A percentile compares a stretch with the other conserved stretches of the same genome.
These are phyloP conservation scores for Dujonia santamariae DNA, from an alignment of 1,139 yeast genomes.

Conservation along the genomic window DNA sequence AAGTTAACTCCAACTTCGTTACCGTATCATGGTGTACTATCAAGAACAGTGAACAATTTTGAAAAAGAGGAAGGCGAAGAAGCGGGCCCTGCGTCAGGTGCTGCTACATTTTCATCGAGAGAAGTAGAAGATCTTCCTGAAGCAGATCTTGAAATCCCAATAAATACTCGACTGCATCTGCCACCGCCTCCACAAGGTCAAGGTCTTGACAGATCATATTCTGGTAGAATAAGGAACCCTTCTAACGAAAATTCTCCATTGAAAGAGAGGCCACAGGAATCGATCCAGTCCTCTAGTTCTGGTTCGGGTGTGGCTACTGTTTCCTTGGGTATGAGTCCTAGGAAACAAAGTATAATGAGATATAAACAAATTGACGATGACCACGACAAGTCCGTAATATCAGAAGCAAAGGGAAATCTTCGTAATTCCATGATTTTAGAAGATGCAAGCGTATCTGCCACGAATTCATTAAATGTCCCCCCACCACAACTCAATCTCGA, in stretches of 20 bases:
- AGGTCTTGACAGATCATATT: not conserved
- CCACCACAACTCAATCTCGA: conserved; percentile 15
- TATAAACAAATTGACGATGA: conserved; percentile 28
- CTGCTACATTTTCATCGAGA: no score
- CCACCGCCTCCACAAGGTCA: no score
- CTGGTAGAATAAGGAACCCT: conserved; percentile 5
- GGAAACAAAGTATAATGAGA: conserved; percentile 40
- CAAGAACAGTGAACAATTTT: no score
- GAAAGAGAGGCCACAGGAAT: not conserved
- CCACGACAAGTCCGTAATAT: conserved; percentile 17
- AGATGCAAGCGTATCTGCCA: no score
- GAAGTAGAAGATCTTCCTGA: no score
- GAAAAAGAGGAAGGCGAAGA: no score
- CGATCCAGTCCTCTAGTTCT: not conserved
- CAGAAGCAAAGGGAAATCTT: conserved; percentile 29
- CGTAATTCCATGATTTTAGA: no score
- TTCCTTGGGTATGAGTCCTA: conserved; percentile 25
- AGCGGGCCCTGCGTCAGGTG: no score
- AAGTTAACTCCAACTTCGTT: not conserved
- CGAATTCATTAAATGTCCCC: not conserved
- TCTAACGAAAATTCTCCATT: conserved; percentile 3
- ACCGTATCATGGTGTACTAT: not conserved
- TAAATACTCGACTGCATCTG: no score
- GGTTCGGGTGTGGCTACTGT: not conserved
- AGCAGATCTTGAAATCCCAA: no score